Evolutionary conservation across 257 asterid genomes (phyloP).

Genomic region (Scutellaria minor): DNA sequence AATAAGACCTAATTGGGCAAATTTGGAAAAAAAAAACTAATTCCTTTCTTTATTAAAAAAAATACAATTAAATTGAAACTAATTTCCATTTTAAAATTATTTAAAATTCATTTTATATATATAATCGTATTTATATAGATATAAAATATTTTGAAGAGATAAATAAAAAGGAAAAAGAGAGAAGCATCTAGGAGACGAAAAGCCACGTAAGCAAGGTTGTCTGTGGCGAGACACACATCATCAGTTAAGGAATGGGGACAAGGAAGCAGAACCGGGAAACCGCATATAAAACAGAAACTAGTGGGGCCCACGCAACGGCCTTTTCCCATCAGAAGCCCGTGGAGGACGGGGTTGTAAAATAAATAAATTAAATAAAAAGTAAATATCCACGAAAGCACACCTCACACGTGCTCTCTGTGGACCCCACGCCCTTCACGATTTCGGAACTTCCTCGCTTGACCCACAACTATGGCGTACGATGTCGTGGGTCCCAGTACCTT

Average conservation of each 20-base stretch:
- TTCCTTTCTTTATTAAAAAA: too few relatives aligned
- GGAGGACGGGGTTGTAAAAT: slow-evolving; percentile 10
- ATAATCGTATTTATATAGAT: too few relatives aligned
- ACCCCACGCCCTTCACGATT: slow-evolving; percentile 43
- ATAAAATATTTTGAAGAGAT: too few relatives aligned
- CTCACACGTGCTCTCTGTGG: slow-evolving; percentile 57
- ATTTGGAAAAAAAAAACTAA: too few relatives aligned
- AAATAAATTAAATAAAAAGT: not conserved
- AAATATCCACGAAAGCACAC: slow-evolving; percentile 28
- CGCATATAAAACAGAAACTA: slow-evolving; percentile 45
- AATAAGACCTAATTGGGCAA: too few relatives aligned
- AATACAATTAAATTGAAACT: too few relatives aligned
- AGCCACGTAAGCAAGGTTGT: slow-evolving; percentile 35
- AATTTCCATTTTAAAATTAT: too few relatives aligned
- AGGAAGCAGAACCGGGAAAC: slow-evolving; percentile 52
- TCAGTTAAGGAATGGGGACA: slow-evolving; percentile 60
- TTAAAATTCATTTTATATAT: too few relatives aligned
- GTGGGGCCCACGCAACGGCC: slow-evolving; percentile 47
- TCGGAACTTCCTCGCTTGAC: slow-evolving; percentile 31
- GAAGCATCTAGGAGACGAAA: not conserved
- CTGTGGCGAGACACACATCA: slow-evolving; percentile 41
- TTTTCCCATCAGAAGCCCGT: slow-evolving; percentile 33
- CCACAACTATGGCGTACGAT: slow-evolving; percentile 44
- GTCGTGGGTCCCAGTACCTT: slow-evolving; percentile 43
- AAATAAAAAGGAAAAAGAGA: not conserved